Evolutionary conservation across 441 rosid genomes (phyloP).

Genomic region (Brassica balearica): DNA sequence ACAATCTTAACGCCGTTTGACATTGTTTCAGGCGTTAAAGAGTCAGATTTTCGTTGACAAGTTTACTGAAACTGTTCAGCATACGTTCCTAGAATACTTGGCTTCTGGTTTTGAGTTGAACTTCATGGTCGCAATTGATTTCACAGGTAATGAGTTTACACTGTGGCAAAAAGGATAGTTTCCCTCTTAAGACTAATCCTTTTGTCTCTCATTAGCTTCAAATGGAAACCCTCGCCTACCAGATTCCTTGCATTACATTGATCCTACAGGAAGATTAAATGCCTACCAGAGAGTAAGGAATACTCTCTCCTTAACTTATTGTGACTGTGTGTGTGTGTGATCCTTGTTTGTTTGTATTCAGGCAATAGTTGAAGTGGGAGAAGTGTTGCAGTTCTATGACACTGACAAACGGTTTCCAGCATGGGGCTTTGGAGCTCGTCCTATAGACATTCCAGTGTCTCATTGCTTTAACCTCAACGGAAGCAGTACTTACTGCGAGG

Average conservation of each 20-base stretch:
- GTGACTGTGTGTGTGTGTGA: constrained; percentile 7
- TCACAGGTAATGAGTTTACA: constrained; percentile 65
- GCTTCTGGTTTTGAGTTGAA: constrained; percentile 84
- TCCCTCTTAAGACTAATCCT: constrained; percentile 21
- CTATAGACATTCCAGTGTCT: constrained; percentile 87
- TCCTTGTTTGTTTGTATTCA: constrained; percentile 31
- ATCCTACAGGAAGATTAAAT: constrained; percentile 82
- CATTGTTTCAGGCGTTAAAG: constrained; percentile 58
- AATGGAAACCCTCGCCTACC: constrained; percentile 97
- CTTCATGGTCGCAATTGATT: constrained; percentile 97
- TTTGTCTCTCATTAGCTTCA: constrained; percentile 64
- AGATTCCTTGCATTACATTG: constrained; percentile 93
- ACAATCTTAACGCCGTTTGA: not conserved
- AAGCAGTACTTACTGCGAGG: constrained; percentile 81
- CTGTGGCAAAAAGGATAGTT: constrained; percentile 21
- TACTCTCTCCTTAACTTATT: not conserved
- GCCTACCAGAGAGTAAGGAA: constrained; percentile 82
- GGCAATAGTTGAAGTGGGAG: constrained; percentile 95
- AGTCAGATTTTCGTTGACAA: constrained; percentile 77
- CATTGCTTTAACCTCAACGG: constrained; percentile 97
- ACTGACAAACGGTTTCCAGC: constrained; percentile 87
- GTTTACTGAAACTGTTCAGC: constrained; percentile 69
- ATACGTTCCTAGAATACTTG: constrained; percentile 86
- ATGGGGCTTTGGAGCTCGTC: constrained; percentile 98
- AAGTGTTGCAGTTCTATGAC: constrained; percentile 89